Base-by-base conservation (phyloP, 2,329 filamentous ascomycete species). In the Shiraia bambusicola region DNA sequence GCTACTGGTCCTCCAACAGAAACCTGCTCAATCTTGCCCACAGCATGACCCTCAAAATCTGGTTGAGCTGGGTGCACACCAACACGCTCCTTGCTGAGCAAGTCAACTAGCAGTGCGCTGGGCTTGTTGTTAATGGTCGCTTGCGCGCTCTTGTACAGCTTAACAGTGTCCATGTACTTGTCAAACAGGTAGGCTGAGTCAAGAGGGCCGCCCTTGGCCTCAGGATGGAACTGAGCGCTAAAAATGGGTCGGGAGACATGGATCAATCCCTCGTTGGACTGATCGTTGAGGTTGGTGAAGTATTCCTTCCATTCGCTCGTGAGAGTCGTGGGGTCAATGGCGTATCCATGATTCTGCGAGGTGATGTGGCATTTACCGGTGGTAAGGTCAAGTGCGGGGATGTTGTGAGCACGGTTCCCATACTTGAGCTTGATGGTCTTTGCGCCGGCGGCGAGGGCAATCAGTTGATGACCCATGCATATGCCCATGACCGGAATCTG, bases 321-420 rank as follows among this genome's bases (percentile, higher is more conserved):
- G 28, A 98, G 78, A 9, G 89, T 95, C 45, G 80, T 78, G 5
- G 87, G 81, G 65, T 97, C 92, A 45, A 98, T 88, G 30, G 92
- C 93, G 64, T 97, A 98, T 50, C 93, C 93, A 74, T 97, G 93
- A 76, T 97, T 97, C 78, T 98, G 93, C 70, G 86, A 91, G 45
- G 92, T 97, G 71, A 97, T 97, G 77, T 97, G 92, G 82, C 93
- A 97, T 71, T 92, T 89, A 43, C 93, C 92, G 27, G 92, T 97
- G 47, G 88, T 95, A 69, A 96, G 78, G 69, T 97, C 92, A 44
- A 97, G 77, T 47, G 91, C 90, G 7, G 93, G 93, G 61, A 97
- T 97, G 79, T 98, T 98, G 79, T 97, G 93, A 13, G 91, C 93
- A 58, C 93, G 87, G 81, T 98, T 98, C 65, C 93, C 93, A 72